Base-by-base conservation (phyloP, 2,329 filamentous ascomycete genomes). In the Penicillium nordicum region DNA sequence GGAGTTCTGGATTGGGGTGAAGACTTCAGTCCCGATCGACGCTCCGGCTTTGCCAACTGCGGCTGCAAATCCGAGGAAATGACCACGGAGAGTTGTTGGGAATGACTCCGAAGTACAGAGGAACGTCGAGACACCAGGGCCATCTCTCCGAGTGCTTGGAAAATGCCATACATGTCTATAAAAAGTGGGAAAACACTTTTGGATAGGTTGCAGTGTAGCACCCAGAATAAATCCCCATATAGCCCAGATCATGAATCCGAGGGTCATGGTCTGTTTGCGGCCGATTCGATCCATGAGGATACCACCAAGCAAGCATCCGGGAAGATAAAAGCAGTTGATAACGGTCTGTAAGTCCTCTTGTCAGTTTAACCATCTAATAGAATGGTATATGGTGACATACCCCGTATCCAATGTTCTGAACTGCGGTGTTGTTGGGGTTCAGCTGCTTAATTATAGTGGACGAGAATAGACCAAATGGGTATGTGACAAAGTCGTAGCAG, bases 381-480 rank as follows among this genome's bases (percentile, higher is more conserved):
- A 32, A 34, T 16, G 5, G 29, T 46, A 7, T 2, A 32, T 46
- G 29, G 6, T 2, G 7, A 59, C 62, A 23, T 57, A 67, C 65
- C 1, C 66, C 62, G 18, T 65, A 68, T 18, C 63, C 66, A 30
- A 67, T 66, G 29, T 64, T 68, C n/a, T 68, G 57, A 60, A 76
- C 68, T 1, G 79, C 66, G n/a, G 72, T 77, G 34, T 78, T 72
- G 14, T 72, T 67, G 0, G 75, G 62, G 29, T 78, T 77, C 29
- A 77, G 68, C 25, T 75, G 70, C 4, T 69, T 67, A 49, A 82
- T 76, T 55, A 84, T 83, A 23, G 80, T 82, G 0, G 79, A 79
- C 53, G 77, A 79, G 67, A 84, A 84, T 29, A 84, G 75, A 9
- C 80, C 80, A 58, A 83, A 83, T 0, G 82, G 81, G 50, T 81